These are phyloP conservation scores for Aspergillus sp. DNA, from an alignment of 2,329 filamentous ascomycete genomes.

Conservation along the genomic window DNA sequence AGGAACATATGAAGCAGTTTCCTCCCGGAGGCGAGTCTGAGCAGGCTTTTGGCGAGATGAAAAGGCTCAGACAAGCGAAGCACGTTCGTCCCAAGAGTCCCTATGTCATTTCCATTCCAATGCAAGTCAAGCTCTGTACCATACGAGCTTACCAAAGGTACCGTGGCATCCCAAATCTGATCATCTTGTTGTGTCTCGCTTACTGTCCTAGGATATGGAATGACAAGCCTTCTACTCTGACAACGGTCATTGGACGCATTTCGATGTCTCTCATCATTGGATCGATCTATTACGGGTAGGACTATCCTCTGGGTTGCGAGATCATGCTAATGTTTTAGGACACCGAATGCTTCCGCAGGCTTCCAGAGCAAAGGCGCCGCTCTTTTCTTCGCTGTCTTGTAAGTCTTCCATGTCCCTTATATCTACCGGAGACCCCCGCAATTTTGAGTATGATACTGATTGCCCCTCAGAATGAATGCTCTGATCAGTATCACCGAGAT, in stretches of 20 bases:
- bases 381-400: constrained; percentile 82
- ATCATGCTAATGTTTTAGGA: constrained; percentile 62
- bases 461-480: constrained; percentile 45
- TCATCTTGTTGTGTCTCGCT: constrained; percentile 3
- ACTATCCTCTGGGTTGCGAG: not conserved
- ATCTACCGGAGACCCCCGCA: too few relatives aligned
- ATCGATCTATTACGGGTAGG: constrained; percentile 46
- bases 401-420: constrained; percentile 62
- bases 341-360: constrained; percentile 59
- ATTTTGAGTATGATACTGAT: constrained; percentile 34
- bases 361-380: constrained; percentile 78
- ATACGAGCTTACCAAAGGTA: constrained; percentile 73
- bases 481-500: constrained; percentile 71
- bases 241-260: constrained; percentile 65
- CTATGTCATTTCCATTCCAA: constrained; percentile 72
- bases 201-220: constrained; percentile 57
- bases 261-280: constrained; percentile 75
- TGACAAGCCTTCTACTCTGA: constrained; percentile 72
- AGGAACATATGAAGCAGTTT: constrained; percentile 30
- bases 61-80: constrained; percentile 35
- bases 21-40: constrained; percentile 32
- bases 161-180: not conserved
- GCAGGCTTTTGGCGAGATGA: constrained; percentile 31
- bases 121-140: constrained; percentile 79
- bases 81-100: constrained; percentile 49